These are phyloP conservation scores for Ceratocystis diversiconidia DNA, from an alignment of 2,329 filamentous ascomycete genomes.

Conservation along the genomic window DNA sequence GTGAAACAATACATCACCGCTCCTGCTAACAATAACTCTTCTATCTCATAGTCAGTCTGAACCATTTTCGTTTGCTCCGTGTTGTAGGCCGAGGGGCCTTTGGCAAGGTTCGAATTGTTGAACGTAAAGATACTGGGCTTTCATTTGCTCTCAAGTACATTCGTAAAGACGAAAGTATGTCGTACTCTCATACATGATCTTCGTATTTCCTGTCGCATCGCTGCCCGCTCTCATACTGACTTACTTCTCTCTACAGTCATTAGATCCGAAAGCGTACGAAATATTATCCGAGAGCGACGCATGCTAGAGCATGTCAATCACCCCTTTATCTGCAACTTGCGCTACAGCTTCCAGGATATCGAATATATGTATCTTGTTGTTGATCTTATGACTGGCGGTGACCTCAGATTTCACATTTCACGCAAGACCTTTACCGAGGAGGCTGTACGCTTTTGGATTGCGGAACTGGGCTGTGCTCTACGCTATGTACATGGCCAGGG, in stretches of 20 bases:
- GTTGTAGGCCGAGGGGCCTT: slow-evolving; percentile 97
- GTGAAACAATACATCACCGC: no score
- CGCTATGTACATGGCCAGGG: slow-evolving; percentile 73
- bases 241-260: slow-evolving; percentile 48
- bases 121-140: slow-evolving; percentile 85
- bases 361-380: slow-evolving; percentile 99
- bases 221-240: not conserved
- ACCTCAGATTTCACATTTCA: slow-evolving; percentile 93
- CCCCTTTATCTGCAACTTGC: slow-evolving; percentile 93
- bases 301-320: slow-evolving; percentile 99
- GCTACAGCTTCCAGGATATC: slow-evolving; percentile 98
- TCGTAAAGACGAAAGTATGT: slow-evolving; percentile 83
- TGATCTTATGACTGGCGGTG: slow-evolving; percentile 94
- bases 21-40: slow-evolving; percentile 11
- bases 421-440: slow-evolving; percentile 97
- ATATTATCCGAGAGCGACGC: slow-evolving; percentile 90
- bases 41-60: slow-evolving; percentile 61
- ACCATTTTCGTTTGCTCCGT: slow-evolving; percentile 87
- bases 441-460: slow-evolving; percentile 91
- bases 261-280: slow-evolving; percentile 91
- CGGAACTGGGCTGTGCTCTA: slow-evolving; percentile 81
- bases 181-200: not conserved
- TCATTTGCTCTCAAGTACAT: slow-evolving; percentile 98
- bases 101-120: slow-evolving; percentile 96
- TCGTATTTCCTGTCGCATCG: not conserved